These are phyloP conservation scores for Margaritispora aquatica DNA, from an alignment of 495 filamentous ascomycete genomes.

Conservation along the genomic window DNA sequence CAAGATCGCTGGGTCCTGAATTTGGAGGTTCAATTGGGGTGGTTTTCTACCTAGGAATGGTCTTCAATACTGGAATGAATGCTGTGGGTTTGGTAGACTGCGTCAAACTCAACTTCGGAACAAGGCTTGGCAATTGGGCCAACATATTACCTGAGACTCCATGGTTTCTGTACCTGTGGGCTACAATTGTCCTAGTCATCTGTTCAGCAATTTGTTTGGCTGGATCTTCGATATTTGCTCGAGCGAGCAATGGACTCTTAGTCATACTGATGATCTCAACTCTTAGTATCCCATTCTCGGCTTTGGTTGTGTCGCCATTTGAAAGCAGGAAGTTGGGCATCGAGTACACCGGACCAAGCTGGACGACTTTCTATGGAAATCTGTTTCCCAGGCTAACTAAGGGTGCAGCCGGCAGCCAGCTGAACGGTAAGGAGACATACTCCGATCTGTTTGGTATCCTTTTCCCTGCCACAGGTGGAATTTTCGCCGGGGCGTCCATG, in stretches of 20 bases:
- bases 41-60: conserved; percentile 81
- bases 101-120: conserved; percentile 69
- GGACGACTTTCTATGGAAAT: conserved; percentile 63
- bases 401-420: conserved; percentile 60
- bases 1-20: conserved; percentile 77
- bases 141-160: conserved; percentile 59
- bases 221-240: conserved; percentile 73
- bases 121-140: conserved; percentile 47
- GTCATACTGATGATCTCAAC: conserved; percentile 67
- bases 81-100: conserved; percentile 84
- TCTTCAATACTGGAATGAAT: conserved; percentile 85
- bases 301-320: conserved; percentile 62
- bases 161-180: conserved; percentile 78
- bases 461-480: conserved; percentile 71
- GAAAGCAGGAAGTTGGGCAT: conserved; percentile 52
- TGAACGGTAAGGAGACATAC: conserved; percentile 63
- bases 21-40: conserved; percentile 89
- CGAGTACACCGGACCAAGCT: conserved; percentile 68
- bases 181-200: conserved; percentile 61
- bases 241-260: conserved; percentile 74
- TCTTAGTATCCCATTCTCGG: conserved; percentile 75
- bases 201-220: conserved; percentile 76
- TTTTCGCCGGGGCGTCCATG: conserved; percentile 79
- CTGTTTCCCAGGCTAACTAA: conserved; percentile 62
- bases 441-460: conserved; percentile 83